phyloP scores from a whole-genome alignment of 2,329 filamentous ascomycete species.

The Neonectria punicea region DNA sequence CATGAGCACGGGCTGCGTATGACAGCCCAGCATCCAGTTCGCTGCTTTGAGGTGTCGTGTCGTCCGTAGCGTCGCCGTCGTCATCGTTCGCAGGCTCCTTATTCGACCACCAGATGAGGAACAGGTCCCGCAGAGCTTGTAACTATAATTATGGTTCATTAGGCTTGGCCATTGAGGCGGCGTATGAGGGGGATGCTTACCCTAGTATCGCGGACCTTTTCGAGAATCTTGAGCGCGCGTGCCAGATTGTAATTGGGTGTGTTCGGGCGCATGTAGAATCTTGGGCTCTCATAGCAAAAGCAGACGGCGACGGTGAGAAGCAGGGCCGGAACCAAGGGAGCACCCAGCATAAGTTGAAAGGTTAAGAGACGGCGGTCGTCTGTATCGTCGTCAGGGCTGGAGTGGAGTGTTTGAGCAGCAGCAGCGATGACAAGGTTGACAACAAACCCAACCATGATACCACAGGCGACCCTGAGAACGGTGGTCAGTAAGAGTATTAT shows the following conservation, averaged over 20 bases:
- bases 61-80: background rate
- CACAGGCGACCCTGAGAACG: constrained; percentile 36
- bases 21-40: background rate
- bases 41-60: background rate
- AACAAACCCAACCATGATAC: constrained; percentile 40
- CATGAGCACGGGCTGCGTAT: background rate
- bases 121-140: constrained; percentile 52
- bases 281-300: constrained; percentile 54
- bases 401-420: constrained; percentile 13
- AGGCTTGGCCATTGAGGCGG: no score
- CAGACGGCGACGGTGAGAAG: constrained; percentile 48
- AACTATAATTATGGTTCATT: constrained; percentile 37
- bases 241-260: constrained; percentile 48
- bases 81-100: background rate
- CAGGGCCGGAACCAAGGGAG: constrained; percentile 49
- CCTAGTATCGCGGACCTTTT: constrained; percentile 46
- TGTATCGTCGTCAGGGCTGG: background rate
- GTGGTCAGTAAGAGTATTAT: constrained; percentile 40
- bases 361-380: constrained; percentile 9
- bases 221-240: constrained; percentile 48
- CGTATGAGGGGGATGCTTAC: background rate
- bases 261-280: constrained; percentile 51
- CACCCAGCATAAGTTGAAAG: constrained; percentile 48
- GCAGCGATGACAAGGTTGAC: constrained; percentile 34
- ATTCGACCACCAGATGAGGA: constrained; percentile 45